These are phyloP conservation scores for Apophysomyces sp. DNA, from an alignment of 371 early-diverging fungal genomes.

Conservation along the genomic window DNA sequence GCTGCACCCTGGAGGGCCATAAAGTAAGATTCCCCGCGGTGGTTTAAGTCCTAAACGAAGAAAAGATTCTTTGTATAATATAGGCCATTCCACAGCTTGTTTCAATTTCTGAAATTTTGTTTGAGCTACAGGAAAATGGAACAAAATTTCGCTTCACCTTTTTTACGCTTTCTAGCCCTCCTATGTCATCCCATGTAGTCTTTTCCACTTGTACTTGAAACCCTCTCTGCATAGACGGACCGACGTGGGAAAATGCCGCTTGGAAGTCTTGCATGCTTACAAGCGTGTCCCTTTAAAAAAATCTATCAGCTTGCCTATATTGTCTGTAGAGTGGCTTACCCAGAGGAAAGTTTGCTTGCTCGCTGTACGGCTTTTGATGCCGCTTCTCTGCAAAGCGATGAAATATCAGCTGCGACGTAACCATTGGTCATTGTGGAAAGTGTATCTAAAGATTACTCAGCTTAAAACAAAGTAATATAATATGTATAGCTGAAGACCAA, in stretches of 20 bases:
- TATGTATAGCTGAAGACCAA: no score
- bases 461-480: not conserved
- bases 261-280: slow-evolving; percentile 59
- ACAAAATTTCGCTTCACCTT: slow-evolving; percentile 33
- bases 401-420: slow-evolving; percentile 97
- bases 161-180: slow-evolving; percentile 94
- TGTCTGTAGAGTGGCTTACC: not conserved
- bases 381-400: slow-evolving; percentile 89
- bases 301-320: not conserved
- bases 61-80: slow-evolving; percentile 73
- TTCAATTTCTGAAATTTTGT: slow-evolving; percentile 57
- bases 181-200: slow-evolving; percentile 87
- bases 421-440: slow-evolving; percentile 91
- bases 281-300: slow-evolving; percentile 13
- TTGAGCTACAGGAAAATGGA: not conserved
- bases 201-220: slow-evolving; percentile 60
- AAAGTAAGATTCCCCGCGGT: slow-evolving; percentile 89
- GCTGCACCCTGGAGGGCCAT: slow-evolving; percentile 98
- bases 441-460: slow-evolving; percentile 21
- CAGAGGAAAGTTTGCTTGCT: slow-evolving; percentile 7
- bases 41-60: slow-evolving; percentile 78
- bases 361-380: slow-evolving; percentile 66
- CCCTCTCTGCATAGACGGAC: slow-evolving; percentile 68
- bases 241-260: slow-evolving; percentile 61
- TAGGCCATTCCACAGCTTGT: slow-evolving; percentile 97